Base-by-base conservation (phyloP, 371 early-diverging fungal genomes). In the Syncephalis plumigaleata region DNA sequence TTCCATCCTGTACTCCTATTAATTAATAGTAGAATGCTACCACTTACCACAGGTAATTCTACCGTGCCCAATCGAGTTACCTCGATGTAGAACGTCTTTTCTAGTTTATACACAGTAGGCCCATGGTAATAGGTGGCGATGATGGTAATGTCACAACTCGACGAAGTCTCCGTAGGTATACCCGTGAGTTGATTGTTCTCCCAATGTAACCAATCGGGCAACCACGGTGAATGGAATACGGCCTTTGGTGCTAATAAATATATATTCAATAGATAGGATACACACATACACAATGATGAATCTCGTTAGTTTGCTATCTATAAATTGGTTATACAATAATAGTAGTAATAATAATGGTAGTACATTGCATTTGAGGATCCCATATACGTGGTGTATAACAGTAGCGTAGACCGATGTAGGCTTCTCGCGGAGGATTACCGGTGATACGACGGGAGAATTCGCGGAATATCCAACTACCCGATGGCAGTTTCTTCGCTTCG, bases 151-250 rank as follows among this genome's bases (percentile, higher is more conserved):
- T 62, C 64, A 48, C 65, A 66, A 7, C 54, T 57, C 26, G 60
- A 49, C 31, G 66, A 68, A 38, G 66, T 67, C 1, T 63, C 49
- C 1, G 59, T 61, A 0, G 80, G 78, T 39, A 69, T 60, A 1
- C 79, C 79, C 1, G 64, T 60, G 18, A 79, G 57, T 18, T 65
- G 54, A 47, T 71, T 72, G 56, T 68, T 66, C 25, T 71, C 67
- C 80, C 80, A 79, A 44, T 59, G 55, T 23, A 79, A 57, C 80
- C 80, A 79, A 20, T 52, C 15, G 2, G 80, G 80, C 22, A 79
- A 56, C 66, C 68, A 66, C 13, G 75, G 73, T 2, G 75, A 77
- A 46, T 58, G 55, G 55, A 78, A 79, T 46, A 64, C 65, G 17
- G 66, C 77, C n/a, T 67, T 71, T 4, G 74, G 73, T 21, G 65